A percentile compares a stretch with the other conserved stretches of the same genome.
Conservation (phyloP, 2,329 filamentous ascomycete species). For the Pestalotiopsis sp. region DNA sequence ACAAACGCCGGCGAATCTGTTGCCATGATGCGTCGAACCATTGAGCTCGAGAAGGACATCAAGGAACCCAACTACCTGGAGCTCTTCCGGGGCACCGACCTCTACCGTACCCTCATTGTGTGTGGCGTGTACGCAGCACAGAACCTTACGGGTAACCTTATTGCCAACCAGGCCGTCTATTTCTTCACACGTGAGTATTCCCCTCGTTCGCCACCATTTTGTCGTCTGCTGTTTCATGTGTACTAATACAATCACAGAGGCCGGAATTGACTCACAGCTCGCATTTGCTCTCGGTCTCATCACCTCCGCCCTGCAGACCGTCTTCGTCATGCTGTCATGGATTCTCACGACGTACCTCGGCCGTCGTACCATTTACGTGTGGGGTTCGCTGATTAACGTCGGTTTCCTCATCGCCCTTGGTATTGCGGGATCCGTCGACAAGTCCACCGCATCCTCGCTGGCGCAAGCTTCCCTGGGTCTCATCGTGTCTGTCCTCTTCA, state of each 20-base stretch:
- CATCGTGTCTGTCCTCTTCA: constrained; percentile 68
- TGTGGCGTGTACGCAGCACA: constrained; percentile 67
- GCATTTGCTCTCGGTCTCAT: constrained; percentile 48
- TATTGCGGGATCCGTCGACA: constrained; percentile 56
- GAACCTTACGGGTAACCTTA: constrained; percentile 64
- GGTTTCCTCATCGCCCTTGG: constrained; percentile 52
- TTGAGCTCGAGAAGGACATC: constrained; percentile 57
- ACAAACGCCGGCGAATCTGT: constrained; percentile 46
- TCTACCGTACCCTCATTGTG: constrained; percentile 57
- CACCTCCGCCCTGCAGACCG: constrained; percentile 55
- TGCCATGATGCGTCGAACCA: constrained; percentile 61
- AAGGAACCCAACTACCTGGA: constrained; percentile 51
- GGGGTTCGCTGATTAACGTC: constrained; percentile 49
- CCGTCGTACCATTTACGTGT: constrained; percentile 53
- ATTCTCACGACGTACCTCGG: constrained; percentile 50
- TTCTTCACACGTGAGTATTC: constrained; percentile 56
- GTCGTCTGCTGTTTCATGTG: constrained; percentile 37
- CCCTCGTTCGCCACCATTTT: constrained; percentile 51
- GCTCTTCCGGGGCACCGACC: constrained; percentile 51
- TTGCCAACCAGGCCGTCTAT: constrained; percentile 67
- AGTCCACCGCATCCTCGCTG: constrained; percentile 41
- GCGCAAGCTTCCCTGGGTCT: constrained; percentile 66
- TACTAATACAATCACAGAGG: constrained; percentile 50
- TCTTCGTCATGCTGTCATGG: constrained; percentile 67
- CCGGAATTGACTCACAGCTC: constrained; percentile 46